phyloP scores from a whole-genome alignment of 164 flowering plant species.

The Vitis amurensis region DNA sequence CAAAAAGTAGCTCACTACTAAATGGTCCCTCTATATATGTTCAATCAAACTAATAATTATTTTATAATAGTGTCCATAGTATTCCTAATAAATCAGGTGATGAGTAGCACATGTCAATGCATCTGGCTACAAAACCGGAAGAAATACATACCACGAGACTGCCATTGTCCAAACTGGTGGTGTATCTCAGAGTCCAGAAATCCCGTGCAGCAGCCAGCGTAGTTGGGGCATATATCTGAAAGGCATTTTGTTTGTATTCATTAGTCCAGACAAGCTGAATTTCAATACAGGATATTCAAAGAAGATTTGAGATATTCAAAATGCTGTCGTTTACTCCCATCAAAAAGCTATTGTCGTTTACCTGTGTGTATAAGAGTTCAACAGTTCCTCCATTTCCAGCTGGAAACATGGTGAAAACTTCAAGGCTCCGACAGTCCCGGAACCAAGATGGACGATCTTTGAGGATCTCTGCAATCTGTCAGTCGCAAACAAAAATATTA shows the following conservation, averaged over 20 bases:
- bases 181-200: slow-evolving; percentile 93
- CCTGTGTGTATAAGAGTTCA: slow-evolving; percentile 91
- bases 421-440: slow-evolving; percentile 93
- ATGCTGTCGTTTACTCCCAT: too few relatives aligned
- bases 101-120: neutral
- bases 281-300: neutral
- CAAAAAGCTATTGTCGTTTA: slow-evolving; percentile 12
- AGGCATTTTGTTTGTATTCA: slow-evolving; percentile 1
- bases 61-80: neutral
- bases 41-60: neutral
- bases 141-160: slow-evolving; percentile 78
- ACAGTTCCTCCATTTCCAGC: slow-evolving; percentile 92
- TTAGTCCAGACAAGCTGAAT: neutral
- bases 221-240: slow-evolving; percentile 89
- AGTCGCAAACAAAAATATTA: slow-evolving; percentile 1
- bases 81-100: neutral
- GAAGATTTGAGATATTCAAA: neutral
- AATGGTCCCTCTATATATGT: too few relatives aligned
- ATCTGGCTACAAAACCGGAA: neutral
- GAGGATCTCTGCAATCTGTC: slow-evolving; percentile 89
- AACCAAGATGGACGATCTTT: slow-evolving; percentile 98
- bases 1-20: too few relatives aligned
- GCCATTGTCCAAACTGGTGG: slow-evolving; percentile 81
- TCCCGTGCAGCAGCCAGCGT: slow-evolving; percentile 93
- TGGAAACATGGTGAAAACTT: slow-evolving; percentile 79